Evolutionary conservation across 1,139 yeast genomes (phyloP), one percentile per base, ranked within the genome.

Genomic region (Pichia sp.): DNA sequence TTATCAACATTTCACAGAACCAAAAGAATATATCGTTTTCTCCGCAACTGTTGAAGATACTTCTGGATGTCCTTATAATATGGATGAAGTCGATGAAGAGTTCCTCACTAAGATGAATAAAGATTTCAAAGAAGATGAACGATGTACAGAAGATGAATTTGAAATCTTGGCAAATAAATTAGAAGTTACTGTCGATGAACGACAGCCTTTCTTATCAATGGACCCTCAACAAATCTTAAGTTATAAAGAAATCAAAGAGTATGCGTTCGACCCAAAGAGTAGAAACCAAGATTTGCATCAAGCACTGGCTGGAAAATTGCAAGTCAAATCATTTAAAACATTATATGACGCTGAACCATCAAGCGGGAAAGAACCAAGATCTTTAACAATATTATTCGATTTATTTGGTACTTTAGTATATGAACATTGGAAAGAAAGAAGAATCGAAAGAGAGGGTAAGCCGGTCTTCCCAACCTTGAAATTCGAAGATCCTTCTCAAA

Each of bases 41-140:
- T 86, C 96, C 47, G 96, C 96, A 3, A 93, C 97, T 0, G 95
- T 93, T 17, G 99, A 94, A 63, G 98, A 93, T 62, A 85, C 96
- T 21, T 75, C 83, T 19, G 97, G 98, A 1, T 82, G 86, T 45
- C 82, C 83, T 33, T 93, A 90, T 67, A 85, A 85, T 66, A 81
- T 94, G 86, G 99, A 94, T 67, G 99, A 93, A 65, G 74, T 61
- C 11, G 99, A 93, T 67, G 95, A 83, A 37, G 77, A 67, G 51
- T 91, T 85, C 62, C 67, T 88, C 45, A 65, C 62, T 2, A 62
- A 70, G 11, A 53, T 72, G 44, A 77, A 78, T 53, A 68, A 69
- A 37, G 58, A 64, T 9, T 63, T 61, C 37, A 70, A 69, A 44
- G 42, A 53, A 27, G 46, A 58, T 47, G 40, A 43, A 3, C 56